Evolutionary conservation across 2,329 filamentous ascomycete species (phyloP).

Genomic region (Aureobasidium sp.): DNA sequence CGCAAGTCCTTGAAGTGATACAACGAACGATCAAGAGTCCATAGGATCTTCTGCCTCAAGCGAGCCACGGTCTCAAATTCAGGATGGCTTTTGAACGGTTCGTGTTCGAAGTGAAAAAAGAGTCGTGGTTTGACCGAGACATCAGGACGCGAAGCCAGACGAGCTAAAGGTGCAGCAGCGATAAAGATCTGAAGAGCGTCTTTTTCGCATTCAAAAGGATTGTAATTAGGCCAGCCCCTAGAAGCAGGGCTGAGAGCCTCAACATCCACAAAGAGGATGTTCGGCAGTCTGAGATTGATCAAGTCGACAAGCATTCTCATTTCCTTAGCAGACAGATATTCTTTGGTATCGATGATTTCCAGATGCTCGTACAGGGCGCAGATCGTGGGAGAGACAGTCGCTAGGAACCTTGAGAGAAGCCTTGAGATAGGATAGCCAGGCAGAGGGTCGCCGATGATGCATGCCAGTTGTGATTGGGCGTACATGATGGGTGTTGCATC

Average conservation of each 20-base stretch:
- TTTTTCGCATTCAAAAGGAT: no score
- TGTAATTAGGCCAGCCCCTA: no score
- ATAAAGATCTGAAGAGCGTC: background rate
- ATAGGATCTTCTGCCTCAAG: background rate
- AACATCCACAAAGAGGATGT: background rate
- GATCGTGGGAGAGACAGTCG: background rate
- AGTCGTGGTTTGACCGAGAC: background rate
- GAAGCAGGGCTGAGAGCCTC: background rate
- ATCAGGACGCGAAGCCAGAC: background rate
- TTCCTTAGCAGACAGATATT: background rate
- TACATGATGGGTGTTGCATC: no score
- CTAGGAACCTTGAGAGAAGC: no score
- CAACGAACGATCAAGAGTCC: background rate
- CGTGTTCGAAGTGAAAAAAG: background rate
- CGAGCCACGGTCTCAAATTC: background rate
- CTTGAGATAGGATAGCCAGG: no score
- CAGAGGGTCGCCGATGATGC: no score
- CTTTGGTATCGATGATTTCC: background rate
- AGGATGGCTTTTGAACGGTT: background rate
- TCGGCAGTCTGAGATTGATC: background rate
- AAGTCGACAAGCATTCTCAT: background rate
- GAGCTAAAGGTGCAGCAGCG: background rate
- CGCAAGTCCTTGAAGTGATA: background rate
- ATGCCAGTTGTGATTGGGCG: no score
- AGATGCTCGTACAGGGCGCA: background rate